Evolutionary conservation across 2,329 filamentous ascomycete genomes (phyloP), one percentile per base, ranked within the genome.

Genomic region (Exophiala calicioides): DNA sequence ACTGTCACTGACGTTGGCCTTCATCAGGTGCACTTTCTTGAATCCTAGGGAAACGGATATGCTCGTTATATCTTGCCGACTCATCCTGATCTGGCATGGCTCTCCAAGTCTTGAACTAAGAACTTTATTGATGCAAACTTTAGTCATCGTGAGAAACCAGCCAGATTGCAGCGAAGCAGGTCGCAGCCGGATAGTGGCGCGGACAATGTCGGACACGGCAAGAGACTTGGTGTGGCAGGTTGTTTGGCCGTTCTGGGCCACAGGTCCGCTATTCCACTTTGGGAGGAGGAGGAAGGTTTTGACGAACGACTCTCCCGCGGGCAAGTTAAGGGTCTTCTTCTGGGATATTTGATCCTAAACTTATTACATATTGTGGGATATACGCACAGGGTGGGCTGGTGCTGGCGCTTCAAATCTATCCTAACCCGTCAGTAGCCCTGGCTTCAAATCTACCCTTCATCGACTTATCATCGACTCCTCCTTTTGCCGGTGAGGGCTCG

Each of bases 51-150:
- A 33, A 33, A 16, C 8, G 7, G 15, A 16, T 16, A 5, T 12
- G 30, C 30, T 33, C 30, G 30, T 33, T 33, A 33, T 33, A 33
- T 5, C 30, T 33, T 33, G 30, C 30, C 30, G 30, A 33, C 30
- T 12, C 15, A 33, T 33, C 30, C 30, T 33, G 30, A 33, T 33
- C 30, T 16, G 15, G 30, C 15, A 33, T 15, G 30, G 30, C 30
- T 12, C 15, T 12, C 30, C 24, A 12, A 27, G 24, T 27, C 24
- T 27, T 27, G 24, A 27, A 27, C 24, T 7, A 27, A 27, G 24
- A 27, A 27, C 24, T 27, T 33, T 33, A 33, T 33, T 33, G 30
- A 13, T 33, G 6, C 30, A 16, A 33, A 33, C 8, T 10, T 33
- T 33, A 10, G 8, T 33, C 30, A 13, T 33, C 6, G 30, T 16